A percentile compares a stretch with the other conserved stretches of the same genome.
These are phyloP conservation scores for Leccinum ochraceum DNA, from an alignment of 768 basidiomycete species.

Conservation along the genomic window DNA sequence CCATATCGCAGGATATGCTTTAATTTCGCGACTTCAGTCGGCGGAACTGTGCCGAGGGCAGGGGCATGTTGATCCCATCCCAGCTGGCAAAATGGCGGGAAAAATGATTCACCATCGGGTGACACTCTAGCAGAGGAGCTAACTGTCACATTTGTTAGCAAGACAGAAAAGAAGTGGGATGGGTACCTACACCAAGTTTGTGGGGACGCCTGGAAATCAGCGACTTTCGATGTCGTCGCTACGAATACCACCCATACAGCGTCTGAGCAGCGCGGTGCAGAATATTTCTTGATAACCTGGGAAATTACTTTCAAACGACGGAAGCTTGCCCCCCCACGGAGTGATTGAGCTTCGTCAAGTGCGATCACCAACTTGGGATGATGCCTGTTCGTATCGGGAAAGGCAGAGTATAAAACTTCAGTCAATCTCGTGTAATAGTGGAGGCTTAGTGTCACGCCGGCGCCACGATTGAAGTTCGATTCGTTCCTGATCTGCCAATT, in stretches of 20 bases:
- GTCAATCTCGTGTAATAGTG: background rate
- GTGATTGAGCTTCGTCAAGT: background rate
- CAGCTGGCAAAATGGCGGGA: background rate
- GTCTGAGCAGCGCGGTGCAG: background rate
- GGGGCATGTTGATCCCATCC: background rate
- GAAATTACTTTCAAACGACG: background rate
- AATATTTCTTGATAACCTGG: background rate
- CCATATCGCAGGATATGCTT: background rate
- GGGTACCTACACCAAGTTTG: background rate
- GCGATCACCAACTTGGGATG: background rate
- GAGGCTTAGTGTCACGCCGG: background rate
- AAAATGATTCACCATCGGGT: background rate
- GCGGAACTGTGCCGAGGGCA: background rate
- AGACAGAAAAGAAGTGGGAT: background rate
- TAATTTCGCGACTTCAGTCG: background rate
- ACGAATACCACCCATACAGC: slow-evolving; percentile 2
- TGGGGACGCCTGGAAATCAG: background rate
- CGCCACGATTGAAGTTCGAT: too few relatives aligned
- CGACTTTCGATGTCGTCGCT: background rate
- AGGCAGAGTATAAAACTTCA: background rate
- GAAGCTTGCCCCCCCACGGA: background rate
- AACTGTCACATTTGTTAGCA: background rate
- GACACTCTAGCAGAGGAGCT: background rate
- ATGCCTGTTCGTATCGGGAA: background rate
- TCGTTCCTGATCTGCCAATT: too few relatives aligned